phyloP scores from a whole-genome alignment of 2,329 filamentous ascomycete species.

The Apiospora rasikravindrae region DNA sequence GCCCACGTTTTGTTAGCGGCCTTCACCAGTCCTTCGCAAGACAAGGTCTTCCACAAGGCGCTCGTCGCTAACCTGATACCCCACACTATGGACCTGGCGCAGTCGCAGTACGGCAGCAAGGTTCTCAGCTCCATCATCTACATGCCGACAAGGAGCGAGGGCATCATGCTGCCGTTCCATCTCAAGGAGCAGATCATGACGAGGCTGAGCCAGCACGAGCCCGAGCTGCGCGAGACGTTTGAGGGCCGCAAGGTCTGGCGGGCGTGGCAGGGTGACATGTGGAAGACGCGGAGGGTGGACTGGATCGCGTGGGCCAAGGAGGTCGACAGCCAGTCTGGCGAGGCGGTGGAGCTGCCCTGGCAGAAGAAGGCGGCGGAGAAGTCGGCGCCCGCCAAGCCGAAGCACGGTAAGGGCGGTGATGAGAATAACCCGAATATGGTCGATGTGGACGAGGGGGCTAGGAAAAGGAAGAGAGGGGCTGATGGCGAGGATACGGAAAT shows the following conservation, averaged over 20 bases:
- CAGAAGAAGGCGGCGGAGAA: slow-evolving; percentile 17
- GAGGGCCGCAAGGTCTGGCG: slow-evolving; percentile 62
- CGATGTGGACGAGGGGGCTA: slow-evolving; percentile 19
- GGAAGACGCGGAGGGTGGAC: slow-evolving; percentile 57
- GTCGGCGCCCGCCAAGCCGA: neutral
- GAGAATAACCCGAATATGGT: slow-evolving; percentile 6
- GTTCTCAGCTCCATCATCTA: slow-evolving; percentile 55
- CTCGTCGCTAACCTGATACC: slow-evolving; percentile 55
- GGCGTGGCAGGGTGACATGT: slow-evolving; percentile 62
- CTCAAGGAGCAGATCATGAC: slow-evolving; percentile 62
- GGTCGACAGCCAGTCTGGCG: slow-evolving; percentile 44
- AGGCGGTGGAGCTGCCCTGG: slow-evolving; percentile 13
- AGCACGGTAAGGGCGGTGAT: neutral
- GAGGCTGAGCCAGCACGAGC: slow-evolving; percentile 53
- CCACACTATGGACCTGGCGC: slow-evolving; percentile 51
- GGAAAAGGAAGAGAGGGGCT: slow-evolving; percentile 15
- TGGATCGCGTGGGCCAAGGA: slow-evolving; percentile 65
- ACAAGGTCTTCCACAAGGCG: slow-evolving; percentile 61
- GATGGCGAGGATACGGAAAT: neutral
- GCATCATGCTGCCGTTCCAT: slow-evolving; percentile 59
- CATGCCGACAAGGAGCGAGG: slow-evolving; percentile 55
- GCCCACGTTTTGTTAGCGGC: slow-evolving; percentile 57
- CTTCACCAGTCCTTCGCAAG: slow-evolving; percentile 52
- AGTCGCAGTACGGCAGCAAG: slow-evolving; percentile 57
- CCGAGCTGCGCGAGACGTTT: slow-evolving; percentile 57